phyloP scores from a whole-genome alignment of 208 protist genomes.

The Acanthamoeba castellanii region DNA sequence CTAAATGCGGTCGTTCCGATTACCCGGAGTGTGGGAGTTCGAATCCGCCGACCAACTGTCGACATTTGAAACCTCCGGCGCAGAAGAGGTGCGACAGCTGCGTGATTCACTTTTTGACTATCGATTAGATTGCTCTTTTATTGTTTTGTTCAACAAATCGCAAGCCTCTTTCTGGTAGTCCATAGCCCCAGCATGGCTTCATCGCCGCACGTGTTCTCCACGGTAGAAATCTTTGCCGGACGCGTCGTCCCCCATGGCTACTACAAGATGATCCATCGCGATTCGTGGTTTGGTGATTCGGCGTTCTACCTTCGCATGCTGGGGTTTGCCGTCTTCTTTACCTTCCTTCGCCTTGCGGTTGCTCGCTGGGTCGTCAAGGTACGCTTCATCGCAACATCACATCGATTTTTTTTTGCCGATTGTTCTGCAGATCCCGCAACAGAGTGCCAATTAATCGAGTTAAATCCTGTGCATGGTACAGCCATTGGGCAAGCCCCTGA shows the following conservation, averaged over 20 bases:
- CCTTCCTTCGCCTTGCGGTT: neutral
- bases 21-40: too few species aligned
- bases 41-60: too few species aligned
- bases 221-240: constrained; percentile 11
- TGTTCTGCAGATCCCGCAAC: too few species aligned
- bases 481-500: constrained; percentile 7
- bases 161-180: neutral
- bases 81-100: too few species aligned
- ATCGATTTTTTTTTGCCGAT: too few species aligned
- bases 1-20: too few species aligned
- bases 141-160: neutral
- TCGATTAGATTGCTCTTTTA: too few species aligned
- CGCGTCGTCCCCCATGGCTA: constrained; percentile 18
- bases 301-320: constrained; percentile 5
- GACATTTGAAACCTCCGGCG: too few species aligned
- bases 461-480: neutral
- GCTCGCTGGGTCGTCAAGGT: neutral
- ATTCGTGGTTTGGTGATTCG: neutral
- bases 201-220: neutral
- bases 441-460: too few species aligned
- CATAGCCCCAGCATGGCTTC: neutral
- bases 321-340: constrained; percentile 20
- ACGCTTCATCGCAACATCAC: neutral
- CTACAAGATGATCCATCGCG: constrained; percentile 30
- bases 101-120: too few species aligned